Base-by-base conservation (phyloP, 495 filamentous ascomycete genomes). In the Mycothermus thermophilus region DNA sequence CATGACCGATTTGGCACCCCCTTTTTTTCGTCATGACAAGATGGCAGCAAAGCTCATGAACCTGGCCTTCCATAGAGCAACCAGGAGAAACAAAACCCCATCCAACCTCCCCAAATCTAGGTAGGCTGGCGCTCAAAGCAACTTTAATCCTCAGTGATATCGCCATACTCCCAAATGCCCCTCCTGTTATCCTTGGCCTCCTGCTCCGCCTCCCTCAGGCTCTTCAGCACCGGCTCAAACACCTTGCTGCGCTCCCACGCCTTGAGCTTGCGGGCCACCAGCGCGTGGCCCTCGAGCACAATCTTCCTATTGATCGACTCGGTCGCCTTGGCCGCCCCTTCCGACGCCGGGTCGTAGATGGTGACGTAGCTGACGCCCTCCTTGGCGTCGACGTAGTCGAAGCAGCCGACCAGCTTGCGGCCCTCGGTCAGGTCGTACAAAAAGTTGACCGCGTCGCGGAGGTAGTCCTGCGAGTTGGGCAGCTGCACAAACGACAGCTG, bases 91-190 rank as follows among this genome's bases (percentile, higher is more conserved):
- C n/a, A n/a, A n/a, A n/a, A n/a, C n/a, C n/a, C n/a, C n/a, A n/a
- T n/a, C n/a, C n/a, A n/a, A n/a, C n/a, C n/a, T n/a, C n/a, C n/a
- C n/a, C n/a, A n/a, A n/a, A n/a, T n/a, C n/a, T n/a, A n/a, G n/a
- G n/a, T n/a, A n/a, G n/a, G n/a, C n/a, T n/a, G n/a, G n/a, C n/a
- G n/a, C n/a, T n/a, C n/a, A n/a, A n/a, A n/a, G n/a, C n/a, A n/a
- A n/a, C 8, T 21, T 36, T 76, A 83, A 57, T 93, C 86, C 62
- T 88, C 84, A 11, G 79, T 86, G 54, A 92, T 63, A 59, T 96
- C 92, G 38, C 92, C 92, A 62, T 96, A 96, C 66, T 96, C 87
- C 86, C 86, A 96, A 67, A 94, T 88, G 6, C 92, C 92, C 35
- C 73, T 66, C 37, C 81, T 72, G 41, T 73, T 73, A 7, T 66